Base-by-base conservation (phyloP, 2,329 filamentous ascomycete genomes). In the Xylogone sp. region DNA sequence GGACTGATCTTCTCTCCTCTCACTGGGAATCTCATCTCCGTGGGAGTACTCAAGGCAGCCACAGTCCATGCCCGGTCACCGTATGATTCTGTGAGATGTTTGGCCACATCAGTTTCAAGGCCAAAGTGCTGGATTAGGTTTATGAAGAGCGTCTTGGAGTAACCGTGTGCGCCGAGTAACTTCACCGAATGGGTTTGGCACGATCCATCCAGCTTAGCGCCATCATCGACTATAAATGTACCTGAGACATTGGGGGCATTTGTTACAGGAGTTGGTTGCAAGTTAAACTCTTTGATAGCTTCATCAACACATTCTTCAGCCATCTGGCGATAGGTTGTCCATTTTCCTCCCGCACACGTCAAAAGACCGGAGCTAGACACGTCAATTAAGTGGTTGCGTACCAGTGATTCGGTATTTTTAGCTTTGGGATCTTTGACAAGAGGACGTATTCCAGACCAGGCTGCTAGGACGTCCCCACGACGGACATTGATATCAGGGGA, bases 281-380 rank as follows among this genome's bases (percentile, higher is more conserved):
- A 78, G 8, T 75, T 71, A 69, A 90, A 93, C 53, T 81, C 75
- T 48, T 79, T 75, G 67, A 94, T 79, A 9, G 90, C 88, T 63
- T 88, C 85, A 63, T 95, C 89, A 43, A 96, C 89, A 43, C 87
- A 88, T 67, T 95, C 89, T 70, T 96, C 89, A 20, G 90, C 88
- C 90, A 96, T 95, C 69, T 95, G 88, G 51, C 90, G 86, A 72
- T 95, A 95, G 1, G 90, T 95, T 2, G 90, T 95, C 90, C 90
- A 95, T 72, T 96, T 95, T 45, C 90, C 90, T 60, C 90, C 90
- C 22, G 89, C 89, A 64, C 89, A 92, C 29, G 90, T 96, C 58
- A 96, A 73, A 19, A 95, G 78, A 10, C 90, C 90, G 6, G 88
- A 90, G 2, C 79, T 70, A n/a, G 89, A 93, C 46, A 89, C 78